phyloP scores from a whole-genome alignment of 495 filamentous ascomycete genomes.

The Penicillium argentinense region DNA sequence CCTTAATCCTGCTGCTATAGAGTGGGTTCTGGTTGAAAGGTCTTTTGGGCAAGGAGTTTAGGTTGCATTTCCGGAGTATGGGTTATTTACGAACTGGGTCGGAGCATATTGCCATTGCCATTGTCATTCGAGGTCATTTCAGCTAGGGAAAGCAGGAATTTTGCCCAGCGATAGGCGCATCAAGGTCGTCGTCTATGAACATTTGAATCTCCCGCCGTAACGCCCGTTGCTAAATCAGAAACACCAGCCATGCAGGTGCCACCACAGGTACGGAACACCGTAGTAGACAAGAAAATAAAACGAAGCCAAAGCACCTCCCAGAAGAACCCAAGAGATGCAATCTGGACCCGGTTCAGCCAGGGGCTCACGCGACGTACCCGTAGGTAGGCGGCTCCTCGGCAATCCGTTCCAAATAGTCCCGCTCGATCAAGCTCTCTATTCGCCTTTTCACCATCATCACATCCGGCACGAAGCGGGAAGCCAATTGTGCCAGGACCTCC shows the following conservation, averaged over 20 bases:
- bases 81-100: too few relatives aligned
- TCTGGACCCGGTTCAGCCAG: too few relatives aligned
- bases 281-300: background rate
- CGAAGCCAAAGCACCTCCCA: constrained; percentile 1
- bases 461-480: constrained; percentile 82
- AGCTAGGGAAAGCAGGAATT: too few relatives aligned
- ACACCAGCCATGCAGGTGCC: background rate
- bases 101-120: too few relatives aligned
- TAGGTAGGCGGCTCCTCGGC: constrained; percentile 72
- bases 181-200: constrained; percentile 4
- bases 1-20: too few relatives aligned
- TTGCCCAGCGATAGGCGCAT: constrained; percentile 7
- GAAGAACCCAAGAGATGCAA: too few relatives aligned
- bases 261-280: too few relatives aligned
- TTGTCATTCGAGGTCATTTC: too few relatives aligned
- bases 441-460: constrained; percentile 87
- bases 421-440: constrained; percentile 89
- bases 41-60: constrained; percentile 18
- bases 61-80: too few relatives aligned
- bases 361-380: constrained; percentile 70
- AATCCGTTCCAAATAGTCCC: constrained; percentile 91
- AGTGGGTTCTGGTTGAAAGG: too few relatives aligned
- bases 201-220: background rate
- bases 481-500: constrained; percentile 81
- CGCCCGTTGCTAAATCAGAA: background rate